Base-by-base conservation (phyloP, 1,284 basidiomycete genomes). In the Singerocomus inundabilis region DNA sequence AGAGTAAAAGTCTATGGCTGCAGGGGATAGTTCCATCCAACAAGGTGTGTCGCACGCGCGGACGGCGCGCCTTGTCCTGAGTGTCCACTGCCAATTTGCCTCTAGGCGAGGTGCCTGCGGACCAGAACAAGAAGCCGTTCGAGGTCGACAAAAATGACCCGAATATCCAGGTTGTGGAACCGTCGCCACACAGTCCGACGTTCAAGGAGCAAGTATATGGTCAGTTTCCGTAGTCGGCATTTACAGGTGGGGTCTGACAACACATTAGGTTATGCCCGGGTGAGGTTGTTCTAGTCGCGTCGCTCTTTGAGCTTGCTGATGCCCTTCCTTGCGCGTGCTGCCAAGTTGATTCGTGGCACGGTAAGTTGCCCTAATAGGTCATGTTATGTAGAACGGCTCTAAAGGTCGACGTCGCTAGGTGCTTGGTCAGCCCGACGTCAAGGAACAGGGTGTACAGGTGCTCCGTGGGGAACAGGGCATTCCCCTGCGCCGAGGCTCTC, bases 201-300 rank as follows among this genome's bases (percentile, higher is more conserved):
- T 80, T 79, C 62, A 79, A 76, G 58, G 76, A 79, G 50, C 69
- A 68, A 52, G 72, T 78, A 6, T 71, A 76, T 41, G 77, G 77
- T 76, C 48, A 38, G 70, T 61, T 30, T 30, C 37, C 15, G n/a
- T 31, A 8, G 41, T 40, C 21, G 21, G 21, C 21, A 21, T 21
- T 21, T 21, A 21, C 21, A 21, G 21, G 21, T 21, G 21, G 4
- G 21, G 21, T 21, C 21, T 21, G 29, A n/a, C 12, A 7, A 5
- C n/a, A 62, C 12, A 55, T 24, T 45, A 69, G 68, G 70, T 43
- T 71, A 70, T 50, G 67, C 64, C 11, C 63, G 49, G 62, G 67
- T 70, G 40, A 53, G 52, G 47, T 36, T 46, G 7, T 24, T 33
- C 12, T 24, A 25, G 29, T 51, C 41, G 41, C 26, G 29, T 40